Conservation (phyloP, 2,329 filamentous ascomycete species). For the Apiospora malaysiana region DNA sequence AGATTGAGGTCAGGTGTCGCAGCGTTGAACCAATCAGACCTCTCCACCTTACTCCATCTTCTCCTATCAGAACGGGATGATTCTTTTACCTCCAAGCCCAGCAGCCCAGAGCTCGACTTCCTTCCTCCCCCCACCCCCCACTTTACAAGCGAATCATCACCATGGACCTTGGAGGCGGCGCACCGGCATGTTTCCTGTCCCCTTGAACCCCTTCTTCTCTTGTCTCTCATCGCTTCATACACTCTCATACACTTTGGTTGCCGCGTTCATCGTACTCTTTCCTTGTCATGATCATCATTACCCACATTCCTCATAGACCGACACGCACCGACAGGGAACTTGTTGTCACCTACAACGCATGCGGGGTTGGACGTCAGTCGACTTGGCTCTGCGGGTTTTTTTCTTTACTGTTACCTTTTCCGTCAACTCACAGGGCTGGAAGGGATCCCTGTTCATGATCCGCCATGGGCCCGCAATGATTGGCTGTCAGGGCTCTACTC, state of each 20-base stretch:
- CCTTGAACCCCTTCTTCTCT: constrained; percentile 4
- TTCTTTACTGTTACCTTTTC: constrained; percentile 1
- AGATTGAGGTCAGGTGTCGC: constrained; percentile 14
- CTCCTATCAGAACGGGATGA: background rate
- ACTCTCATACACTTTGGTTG: background rate
- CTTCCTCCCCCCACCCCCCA: background rate
- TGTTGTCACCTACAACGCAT: background rate
- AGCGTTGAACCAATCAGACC: background rate
- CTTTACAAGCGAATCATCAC: background rate
- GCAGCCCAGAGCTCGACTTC: background rate
- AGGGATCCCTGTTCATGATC: constrained; percentile 4
- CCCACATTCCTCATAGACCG: constrained; percentile 9
- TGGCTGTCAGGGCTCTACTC: background rate
- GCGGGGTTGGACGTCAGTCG: background rate
- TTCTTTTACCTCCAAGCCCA: background rate
- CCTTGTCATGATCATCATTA: background rate
- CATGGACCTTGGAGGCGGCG: background rate
- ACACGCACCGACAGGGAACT: background rate
- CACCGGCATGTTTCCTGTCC: constrained; percentile 1
- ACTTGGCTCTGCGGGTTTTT: background rate
- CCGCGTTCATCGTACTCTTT: background rate
- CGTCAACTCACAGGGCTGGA: constrained; percentile 10
- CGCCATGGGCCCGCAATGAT: background rate
- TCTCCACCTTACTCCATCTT: constrained; percentile 5
- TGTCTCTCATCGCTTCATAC: constrained; percentile 9